These are phyloP conservation scores for Quillaja saponaria DNA, from an alignment of 306 rosid species.

Conservation along the genomic window DNA sequence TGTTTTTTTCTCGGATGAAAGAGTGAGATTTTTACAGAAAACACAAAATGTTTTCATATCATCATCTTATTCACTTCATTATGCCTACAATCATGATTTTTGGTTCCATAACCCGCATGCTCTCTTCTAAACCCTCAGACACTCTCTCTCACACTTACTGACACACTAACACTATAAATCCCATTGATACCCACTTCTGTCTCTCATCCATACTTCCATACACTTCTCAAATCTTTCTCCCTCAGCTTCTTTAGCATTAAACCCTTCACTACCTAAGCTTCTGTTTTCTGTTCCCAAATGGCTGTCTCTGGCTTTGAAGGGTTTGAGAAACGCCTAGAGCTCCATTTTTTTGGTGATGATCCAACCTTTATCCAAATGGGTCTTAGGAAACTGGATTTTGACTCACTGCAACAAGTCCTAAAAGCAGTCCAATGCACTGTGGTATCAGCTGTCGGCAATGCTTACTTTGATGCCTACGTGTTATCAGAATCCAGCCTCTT, in stretches of 20 bases:
- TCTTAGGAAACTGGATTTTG: conserved; percentile 60
- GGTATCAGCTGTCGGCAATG: conserved; percentile 88
- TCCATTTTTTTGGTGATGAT: conserved; percentile 84
- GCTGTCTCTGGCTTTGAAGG: conserved; percentile 94
- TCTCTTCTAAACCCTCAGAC: conserved; percentile 44
- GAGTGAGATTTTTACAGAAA: conserved; percentile 45
- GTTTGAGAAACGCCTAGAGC: conserved; percentile 87
- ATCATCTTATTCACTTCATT: conserved; percentile 78
- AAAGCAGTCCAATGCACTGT: conserved; percentile 87
- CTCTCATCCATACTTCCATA: conserved; percentile 33
- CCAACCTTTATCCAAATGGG: conserved; percentile 55
- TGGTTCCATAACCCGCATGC: conserved; percentile 99
- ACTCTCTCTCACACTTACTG: conserved; percentile 27
- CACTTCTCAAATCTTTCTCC: conserved; percentile 9
- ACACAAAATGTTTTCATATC: conserved; percentile 46
- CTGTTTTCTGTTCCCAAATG: conserved; percentile 37
- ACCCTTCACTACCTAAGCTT: background rate
- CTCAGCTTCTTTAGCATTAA: background rate
- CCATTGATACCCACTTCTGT: conserved; percentile 53
- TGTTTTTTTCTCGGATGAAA: conserved; percentile 40
- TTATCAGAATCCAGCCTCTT: conserved; percentile 95
- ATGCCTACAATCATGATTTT: conserved; percentile 92
- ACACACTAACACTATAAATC: conserved; percentile 70
- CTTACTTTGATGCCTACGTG: conserved; percentile 81
- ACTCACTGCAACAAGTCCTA: conserved; percentile 58